Percentiles rank a stretch among this genome's conserved stretches.
These are phyloP conservation scores for Colletotrichum caudatum DNA, from an alignment of 2,329 filamentous ascomycete genomes.

Conservation along the genomic window DNA sequence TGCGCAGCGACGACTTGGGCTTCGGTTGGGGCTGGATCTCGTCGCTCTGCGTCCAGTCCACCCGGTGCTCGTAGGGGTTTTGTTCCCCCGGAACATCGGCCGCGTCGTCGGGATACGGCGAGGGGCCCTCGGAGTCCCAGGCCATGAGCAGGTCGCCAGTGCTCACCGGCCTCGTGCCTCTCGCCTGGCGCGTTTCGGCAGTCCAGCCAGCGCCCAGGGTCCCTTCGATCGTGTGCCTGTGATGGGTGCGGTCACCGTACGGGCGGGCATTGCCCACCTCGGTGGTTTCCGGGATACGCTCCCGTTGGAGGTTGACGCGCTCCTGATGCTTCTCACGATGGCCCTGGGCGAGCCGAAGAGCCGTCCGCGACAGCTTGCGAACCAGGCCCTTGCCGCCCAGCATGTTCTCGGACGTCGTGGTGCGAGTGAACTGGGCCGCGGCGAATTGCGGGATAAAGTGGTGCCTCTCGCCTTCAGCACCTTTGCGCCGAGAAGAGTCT, in stretches of 20 bases:
- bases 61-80: conserved; percentile 54
- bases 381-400: conserved; percentile 51
- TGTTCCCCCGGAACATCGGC: conserved; percentile 44
- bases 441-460: conserved; percentile 67
- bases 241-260: conserved; percentile 38
- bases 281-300: conserved; percentile 52
- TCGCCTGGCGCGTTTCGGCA: conserved; percentile 38
- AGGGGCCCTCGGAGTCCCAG: conserved; percentile 35
- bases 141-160: conserved; percentile 51
- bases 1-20: conserved; percentile 52
- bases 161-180: conserved; percentile 51
- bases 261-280: conserved; percentile 46
- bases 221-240: conserved; percentile 51
- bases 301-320: conserved; percentile 59
- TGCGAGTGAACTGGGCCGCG: conserved; percentile 66
- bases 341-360: conserved; percentile 56
- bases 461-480: conserved; percentile 48
- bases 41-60: conserved; percentile 72
- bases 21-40: conserved; percentile 50
- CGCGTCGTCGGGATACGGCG: conserved; percentile 42
- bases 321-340: conserved; percentile 53
- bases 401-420: conserved; percentile 60
- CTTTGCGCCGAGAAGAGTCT: conserved; percentile 31
- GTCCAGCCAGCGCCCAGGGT: conserved; percentile 40
- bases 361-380: conserved; percentile 59